Evolutionary conservation across 495 filamentous ascomycete genomes (phyloP), one percentile per base, ranked within the genome.

Genomic region (Penicillium longicatenatum): DNA sequence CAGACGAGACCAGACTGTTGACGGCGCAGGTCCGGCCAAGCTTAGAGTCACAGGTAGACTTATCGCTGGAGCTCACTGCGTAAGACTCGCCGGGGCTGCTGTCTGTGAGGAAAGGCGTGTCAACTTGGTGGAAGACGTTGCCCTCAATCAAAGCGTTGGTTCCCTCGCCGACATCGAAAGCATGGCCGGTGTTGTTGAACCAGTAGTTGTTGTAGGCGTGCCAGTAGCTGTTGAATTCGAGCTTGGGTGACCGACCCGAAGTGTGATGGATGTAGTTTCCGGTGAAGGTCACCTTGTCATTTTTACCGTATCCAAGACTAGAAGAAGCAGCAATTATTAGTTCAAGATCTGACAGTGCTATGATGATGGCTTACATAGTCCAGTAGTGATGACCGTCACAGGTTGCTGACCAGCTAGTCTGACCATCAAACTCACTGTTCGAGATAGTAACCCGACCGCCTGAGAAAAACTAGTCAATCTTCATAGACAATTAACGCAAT

Each of bases 361-460:
- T 5, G 26, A 6, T 26, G 4, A 26, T 5, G 14, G 55, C 54
- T 58, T 63, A 74, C 62, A 84, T 63, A 22, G 69, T 76, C 80
- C 81, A 83, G 74, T 84, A 84, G 63, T 82, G 80, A 60, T 82
- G 72, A 17, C 76, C 74, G 50, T 84, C 78, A 55, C 81, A 83
- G 24, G 72, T 75, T 16, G 79, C 75, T 29, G 76, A 80, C 74
- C 76, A 83, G 56, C 60, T 70, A 2, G 79, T 80, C 14, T 59
- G 55, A 30, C 81, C 81, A 51, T 84, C 77, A 55, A 83, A 76
- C 56, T 83, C 73, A 48, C 70, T 75, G 61, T 75, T 71, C 45
- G 73, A 69, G 59, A 71, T 68, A 37, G 75, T 75, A 11, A 70
- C 71, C 37, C 54, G 50, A 14, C 59, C 60, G 44, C 14, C 37